These are phyloP conservation scores for Danielozyma ontarioensis DNA, from an alignment of 805 yeast species.

Conservation along the genomic window DNA sequence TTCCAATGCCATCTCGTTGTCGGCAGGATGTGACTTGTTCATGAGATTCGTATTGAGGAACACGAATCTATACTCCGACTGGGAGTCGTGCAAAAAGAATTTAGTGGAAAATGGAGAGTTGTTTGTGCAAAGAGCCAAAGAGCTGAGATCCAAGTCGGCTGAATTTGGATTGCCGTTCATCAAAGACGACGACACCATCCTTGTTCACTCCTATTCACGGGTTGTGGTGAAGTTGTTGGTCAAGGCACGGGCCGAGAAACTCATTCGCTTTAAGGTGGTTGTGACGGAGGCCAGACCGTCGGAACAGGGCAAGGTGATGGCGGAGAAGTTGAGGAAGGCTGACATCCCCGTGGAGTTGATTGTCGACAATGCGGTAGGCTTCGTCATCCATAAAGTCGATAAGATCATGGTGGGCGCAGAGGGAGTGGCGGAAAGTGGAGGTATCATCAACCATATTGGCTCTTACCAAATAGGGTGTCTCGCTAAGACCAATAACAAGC, in stretches of 20 bases:
- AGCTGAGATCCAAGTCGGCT: slow-evolving; percentile 82
- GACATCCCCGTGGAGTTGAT: slow-evolving; percentile 86
- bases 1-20: slow-evolving; percentile 84
- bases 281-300: slow-evolving; percentile 93
- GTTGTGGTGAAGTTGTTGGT: slow-evolving; percentile 75
- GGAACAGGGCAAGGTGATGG: slow-evolving; percentile 69
- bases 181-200: slow-evolving; percentile 84
- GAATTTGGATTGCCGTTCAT: slow-evolving; percentile 83
- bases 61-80: slow-evolving; percentile 81
- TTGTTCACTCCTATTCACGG: slow-evolving; percentile 89
- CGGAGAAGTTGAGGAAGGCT: slow-evolving; percentile 54
- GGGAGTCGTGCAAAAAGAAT: slow-evolving; percentile 89
- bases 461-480: slow-evolving; percentile 91
- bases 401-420: slow-evolving; percentile 97
- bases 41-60: slow-evolving; percentile 89
- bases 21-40: slow-evolving; percentile 97
- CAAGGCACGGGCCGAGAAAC: slow-evolving; percentile 67
- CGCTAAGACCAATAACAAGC: slow-evolving; percentile 86
- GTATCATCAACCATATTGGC: slow-evolving; percentile 92
- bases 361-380: slow-evolving; percentile 92
- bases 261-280: slow-evolving; percentile 80
- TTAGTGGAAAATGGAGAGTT: slow-evolving; percentile 90
- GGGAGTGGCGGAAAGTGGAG: slow-evolving; percentile 99
- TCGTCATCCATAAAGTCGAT: slow-evolving; percentile 83
- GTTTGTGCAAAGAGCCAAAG: slow-evolving; percentile 88